A percentile compares a stretch with the other conserved stretches of the same genome.
phyloP scores from a whole-genome alignment of 108 stramenopile genomes.

The Cyclotella cryptica region DNA sequence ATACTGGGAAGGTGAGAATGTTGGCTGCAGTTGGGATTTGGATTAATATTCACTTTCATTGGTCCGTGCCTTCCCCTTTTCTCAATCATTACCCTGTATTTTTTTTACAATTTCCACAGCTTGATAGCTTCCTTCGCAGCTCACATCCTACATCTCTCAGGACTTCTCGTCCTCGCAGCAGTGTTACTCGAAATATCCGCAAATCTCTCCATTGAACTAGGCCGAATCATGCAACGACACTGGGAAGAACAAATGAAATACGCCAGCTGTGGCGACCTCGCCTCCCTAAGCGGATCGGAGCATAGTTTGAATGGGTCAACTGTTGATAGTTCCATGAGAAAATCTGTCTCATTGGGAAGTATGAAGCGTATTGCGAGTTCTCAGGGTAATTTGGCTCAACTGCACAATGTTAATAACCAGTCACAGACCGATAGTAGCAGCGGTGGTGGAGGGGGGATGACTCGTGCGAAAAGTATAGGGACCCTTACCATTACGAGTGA shows the following conservation, averaged over 20 bases:
- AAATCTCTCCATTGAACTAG: slow-evolving; percentile 83
- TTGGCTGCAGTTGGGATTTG: neutral
- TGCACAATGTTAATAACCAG: slow-evolving; percentile 18
- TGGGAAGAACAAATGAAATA: slow-evolving; percentile 85
- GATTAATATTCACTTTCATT: neutral
- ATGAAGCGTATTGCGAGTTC: slow-evolving; percentile 86
- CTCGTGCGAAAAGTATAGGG: slow-evolving; percentile 39
- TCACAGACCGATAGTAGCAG: neutral
- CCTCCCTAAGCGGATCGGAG: slow-evolving; percentile 54
- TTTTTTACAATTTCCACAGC: slow-evolving; percentile 40
- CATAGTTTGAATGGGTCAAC: slow-evolving; percentile 28
- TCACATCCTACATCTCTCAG: slow-evolving; percentile 72
- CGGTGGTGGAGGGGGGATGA: slow-evolving; percentile 31
- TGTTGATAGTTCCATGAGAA: slow-evolving; percentile 67
- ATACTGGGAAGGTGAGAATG: slow-evolving; percentile 78
- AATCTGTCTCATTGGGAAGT: slow-evolving; percentile 69
- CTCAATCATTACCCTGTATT: neutral
- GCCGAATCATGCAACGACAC: slow-evolving; percentile 87
- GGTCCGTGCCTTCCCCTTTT: neutral
- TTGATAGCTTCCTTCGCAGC: slow-evolving; percentile 77
- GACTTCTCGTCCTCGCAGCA: slow-evolving; percentile 77
- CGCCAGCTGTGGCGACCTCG: slow-evolving; percentile 66
- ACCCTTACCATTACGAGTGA: slow-evolving; percentile 18
- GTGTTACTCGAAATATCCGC: slow-evolving; percentile 78
- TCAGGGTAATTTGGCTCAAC: slow-evolving; percentile 63